phyloP scores from a whole-genome alignment of 2,329 filamentous ascomycete genomes.

The Nothopassalora personata region DNA sequence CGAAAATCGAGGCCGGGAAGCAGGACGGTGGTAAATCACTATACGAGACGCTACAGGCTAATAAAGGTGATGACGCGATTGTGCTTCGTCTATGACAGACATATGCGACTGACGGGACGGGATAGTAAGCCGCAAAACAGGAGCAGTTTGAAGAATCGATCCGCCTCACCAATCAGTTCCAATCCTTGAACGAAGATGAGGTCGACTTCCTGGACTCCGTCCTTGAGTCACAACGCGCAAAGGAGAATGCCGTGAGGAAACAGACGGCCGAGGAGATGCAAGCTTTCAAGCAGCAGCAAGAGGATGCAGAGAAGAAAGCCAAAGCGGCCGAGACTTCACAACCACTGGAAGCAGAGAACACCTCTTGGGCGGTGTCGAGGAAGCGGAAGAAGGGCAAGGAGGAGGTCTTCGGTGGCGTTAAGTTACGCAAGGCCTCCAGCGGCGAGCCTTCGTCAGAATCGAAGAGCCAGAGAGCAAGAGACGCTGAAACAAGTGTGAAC shows the following conservation, averaged over 20 bases:
- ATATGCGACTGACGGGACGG: conserved; percentile 26
- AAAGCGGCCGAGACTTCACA: conserved; percentile 40
- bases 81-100: background rate
- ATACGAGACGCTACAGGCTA: conserved; percentile 72
- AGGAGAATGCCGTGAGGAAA: conserved; percentile 53
- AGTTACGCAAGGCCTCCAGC: conserved; percentile 38
- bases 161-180: conserved; percentile 70
- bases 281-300: conserved; percentile 53
- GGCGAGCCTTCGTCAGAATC: conserved; percentile 13
- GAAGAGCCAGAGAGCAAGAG: background rate
- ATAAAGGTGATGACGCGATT: conserved; percentile 57
- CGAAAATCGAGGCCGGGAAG: conserved; percentile 48
- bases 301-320: conserved; percentile 51
- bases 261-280: conserved; percentile 57
- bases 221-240: conserved; percentile 51
- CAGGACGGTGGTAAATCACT: conserved; percentile 56
- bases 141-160: conserved; percentile 72
- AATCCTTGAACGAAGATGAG: conserved; percentile 72
- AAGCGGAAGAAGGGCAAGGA: conserved; percentile 37
- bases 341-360: conserved; percentile 43
- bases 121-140: conserved; percentile 63
- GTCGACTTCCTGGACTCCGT: conserved; percentile 64
- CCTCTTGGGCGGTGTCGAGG: conserved; percentile 18
- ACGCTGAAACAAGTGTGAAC: background rate
- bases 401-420: conserved; percentile 39